Base-by-base conservation (phyloP, 1,139 yeast genomes). In the Sugiyamaella neomexicana region DNA sequence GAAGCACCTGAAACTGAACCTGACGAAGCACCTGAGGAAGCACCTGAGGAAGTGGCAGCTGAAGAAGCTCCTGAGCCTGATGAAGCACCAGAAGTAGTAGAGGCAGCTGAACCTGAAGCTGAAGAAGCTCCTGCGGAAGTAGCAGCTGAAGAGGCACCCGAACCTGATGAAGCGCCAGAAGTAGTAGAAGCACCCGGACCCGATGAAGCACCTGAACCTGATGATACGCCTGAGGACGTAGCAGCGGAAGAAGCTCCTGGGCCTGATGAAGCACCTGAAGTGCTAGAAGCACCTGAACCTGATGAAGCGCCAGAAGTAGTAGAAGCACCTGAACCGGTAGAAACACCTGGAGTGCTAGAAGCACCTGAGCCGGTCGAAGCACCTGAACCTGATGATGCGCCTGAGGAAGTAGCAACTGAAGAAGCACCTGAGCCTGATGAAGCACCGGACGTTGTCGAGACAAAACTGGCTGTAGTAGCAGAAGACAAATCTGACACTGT, bases 81-180 rank as follows among this genome's bases (percentile, higher is more conserved):
- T 6, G 46, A 42, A 23, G 32, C 8, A 42, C 46, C 36, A 10
- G 34, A 42, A 6, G 46, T 12, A 10, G 46, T 32, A 42, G 36
- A 13, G 7, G n/a, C 34, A 29, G n/a, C n/a, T 29, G 34, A 29
- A 9, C n/a, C 34, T 9, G 34, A 9, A 29, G 34, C 10, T 2
- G n/a, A n/a, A n/a, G n/a, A n/a, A n/a, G n/a, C n/a, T n/a, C 34
- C n/a, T 3, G n/a, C 5, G 46, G 13, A 2, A 29, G 34, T 4
- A 9, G 34, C 34, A 29, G 34, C n/a, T 29, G 34, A 29, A 9
- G 46, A 13, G 6, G 34, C 15, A 29, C 8, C 34, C 2, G 34
- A 29, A 9, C n/a, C 10, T 29, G 34, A 29, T 7, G n/a, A 9
- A 29, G 34, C 5, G n/a, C 34, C 34, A 5, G 34, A 29, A 5